These are phyloP conservation scores for Elasticomyces elasticus DNA, from an alignment of 495 filamentous ascomycete genomes.

Conservation along the genomic window DNA sequence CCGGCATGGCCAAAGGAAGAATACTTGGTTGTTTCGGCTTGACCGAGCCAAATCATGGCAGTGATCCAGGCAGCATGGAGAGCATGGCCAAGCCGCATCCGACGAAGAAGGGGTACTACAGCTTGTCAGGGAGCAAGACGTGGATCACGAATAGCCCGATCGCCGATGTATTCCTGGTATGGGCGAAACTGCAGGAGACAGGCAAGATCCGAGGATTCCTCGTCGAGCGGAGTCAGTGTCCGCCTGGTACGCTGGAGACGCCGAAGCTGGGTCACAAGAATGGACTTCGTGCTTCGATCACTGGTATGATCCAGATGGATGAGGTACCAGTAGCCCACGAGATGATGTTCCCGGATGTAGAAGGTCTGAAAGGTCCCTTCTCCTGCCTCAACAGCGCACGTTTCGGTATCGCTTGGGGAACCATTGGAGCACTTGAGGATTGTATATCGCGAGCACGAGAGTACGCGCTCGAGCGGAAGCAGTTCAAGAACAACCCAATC, in stretches of 20 bases:
- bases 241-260: conserved; percentile 80
- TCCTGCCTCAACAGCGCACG: conserved; percentile 87
- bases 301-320: conserved; percentile 95
- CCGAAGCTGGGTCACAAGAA: conserved; percentile 92
- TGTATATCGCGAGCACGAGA: conserved; percentile 68
- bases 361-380: conserved; percentile 83
- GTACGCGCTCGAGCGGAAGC: conserved; percentile 83
- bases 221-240: conserved; percentile 70
- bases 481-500: conserved; percentile 92
- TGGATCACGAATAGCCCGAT: conserved; percentile 99
- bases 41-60: conserved; percentile 96
- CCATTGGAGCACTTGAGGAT: conserved; percentile 89
- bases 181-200: conserved; percentile 83
- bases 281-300: conserved; percentile 83
- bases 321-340: conserved; percentile 77
- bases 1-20: conserved; percentile 75
- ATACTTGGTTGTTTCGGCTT: conserved; percentile 85
- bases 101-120: conserved; percentile 72
- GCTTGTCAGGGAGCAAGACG: conserved; percentile 80
- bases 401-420: conserved; percentile 86
- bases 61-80: conserved; percentile 94
- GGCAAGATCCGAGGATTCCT: conserved; percentile 95
- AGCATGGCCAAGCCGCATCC: conserved; percentile 77
- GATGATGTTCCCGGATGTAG: conserved; percentile 89
- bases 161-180: conserved; percentile 80